Evolutionary conservation across 495 filamentous ascomycete genomes (phyloP), one percentile per base, ranked within the genome.

Genomic region (Aspergillus carlsbadensis): DNA sequence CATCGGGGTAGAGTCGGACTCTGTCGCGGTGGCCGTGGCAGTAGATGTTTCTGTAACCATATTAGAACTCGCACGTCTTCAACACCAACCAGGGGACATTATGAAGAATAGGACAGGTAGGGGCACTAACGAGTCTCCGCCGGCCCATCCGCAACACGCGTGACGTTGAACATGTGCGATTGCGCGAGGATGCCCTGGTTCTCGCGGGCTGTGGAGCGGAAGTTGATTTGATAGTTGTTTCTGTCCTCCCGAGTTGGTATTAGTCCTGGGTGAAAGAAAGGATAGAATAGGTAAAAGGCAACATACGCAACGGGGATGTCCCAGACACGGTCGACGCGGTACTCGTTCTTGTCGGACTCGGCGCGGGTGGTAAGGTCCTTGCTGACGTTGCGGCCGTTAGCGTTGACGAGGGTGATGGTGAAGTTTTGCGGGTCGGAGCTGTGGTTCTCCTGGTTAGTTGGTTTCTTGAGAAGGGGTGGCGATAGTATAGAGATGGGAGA

Each of bases 111-210:
- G 13, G 40, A 35, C 10, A 47, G 52, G 31, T n/a, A 40, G n/a
- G 31, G 43, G 15, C 21, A 21, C 63, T 66, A 58, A 66, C 63
- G 45, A 34, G 52, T 54, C 44, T 59, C 52, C 37, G 51, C 41
- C 11, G 26, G 26, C 8, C 26, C 8, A 29, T 61, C 45, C 13
- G 59, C 58, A 18, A 60, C 60, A 13, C 56, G 52, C n/a, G 59
- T 66, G 10, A 70, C 64, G 22, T 66, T 66, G 52, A 73, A 73
- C 48, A 60, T 55, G 8, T 56, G 31, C n/a, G 66, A 69, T 55
- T 73, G 70, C 15, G 66, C 68, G 24, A 73, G 62, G 41, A 73
- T 70, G 41, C 70, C 70, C 54, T 52, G 64, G 54, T 70, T 73
- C 39, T 63, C 20, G 20, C 51, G 39, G 34, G 56, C 47, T 40